Base-by-base conservation (phyloP, 2,329 filamentous ascomycete genomes). In the Samsoniella hepiali region DNA sequence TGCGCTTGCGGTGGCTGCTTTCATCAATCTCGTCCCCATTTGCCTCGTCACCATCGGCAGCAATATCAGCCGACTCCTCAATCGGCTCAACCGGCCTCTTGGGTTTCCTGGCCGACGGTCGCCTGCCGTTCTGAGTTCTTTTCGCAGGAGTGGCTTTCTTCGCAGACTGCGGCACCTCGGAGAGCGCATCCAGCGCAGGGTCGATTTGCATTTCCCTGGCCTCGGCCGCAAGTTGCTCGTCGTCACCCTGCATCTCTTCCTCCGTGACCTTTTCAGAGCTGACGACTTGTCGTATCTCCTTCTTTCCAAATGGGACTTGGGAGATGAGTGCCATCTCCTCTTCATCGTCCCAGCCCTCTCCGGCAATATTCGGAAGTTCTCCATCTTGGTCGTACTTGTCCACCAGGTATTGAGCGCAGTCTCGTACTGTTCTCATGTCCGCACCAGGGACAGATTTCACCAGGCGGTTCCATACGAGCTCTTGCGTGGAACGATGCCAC, bases 401-500 rank as follows among this genome's bases (percentile, higher is more conserved):
- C 1, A 77, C 50, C 2, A 80, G 67, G 59, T 73, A 72, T 38
- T 73, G 72, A 3, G 77, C 73, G 60, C 72, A 73, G 22, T 79
- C 73, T 40, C 72, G 70, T 5, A 76, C 72, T 1, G 70, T 69
- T 67, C 72, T 73, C 6, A 65, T 57, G 22, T 75, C 68, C 64
- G 69, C 71, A 5, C 66, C 69, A 0, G 76, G 75, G 1, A 78
- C 72, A 1, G 65, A 70, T 51, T 73, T 71, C 64, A 72, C 75
- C 53, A 79, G 65, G 4, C 78, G 75, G 56, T 71, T 71, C 78
- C 78, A 80, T 5, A 78, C 67, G 4, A 80, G 70, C 63, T 74
- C 71, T 40, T 76, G 77, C 0, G 74, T 76, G 11, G 68, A 65
- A 5, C 74, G 73, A 53, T 73, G 73, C 73, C 77, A 80, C 38